Evolutionary conservation across 345 rosid genomes (phyloP).

Genomic region (Salix viminalis): DNA sequence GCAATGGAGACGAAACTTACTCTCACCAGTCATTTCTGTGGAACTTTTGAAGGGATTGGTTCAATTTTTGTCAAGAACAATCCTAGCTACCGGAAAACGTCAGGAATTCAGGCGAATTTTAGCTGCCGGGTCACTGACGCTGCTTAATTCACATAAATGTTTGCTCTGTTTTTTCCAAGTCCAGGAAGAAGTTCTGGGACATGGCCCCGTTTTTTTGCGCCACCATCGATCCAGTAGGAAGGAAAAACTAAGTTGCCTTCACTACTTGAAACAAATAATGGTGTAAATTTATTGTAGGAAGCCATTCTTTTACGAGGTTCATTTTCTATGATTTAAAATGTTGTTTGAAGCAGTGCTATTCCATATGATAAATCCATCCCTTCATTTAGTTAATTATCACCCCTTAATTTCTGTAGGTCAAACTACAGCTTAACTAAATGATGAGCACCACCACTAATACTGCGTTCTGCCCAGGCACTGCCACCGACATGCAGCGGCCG

Average conservation of each 20-base stretch:
- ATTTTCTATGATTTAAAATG: too few species aligned
- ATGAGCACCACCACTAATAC: too few species aligned
- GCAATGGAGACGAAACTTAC: conserved; percentile 2
- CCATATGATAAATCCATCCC: too few species aligned
- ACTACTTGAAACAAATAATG: not conserved
- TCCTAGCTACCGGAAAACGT: not conserved
- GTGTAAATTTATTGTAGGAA: not conserved
- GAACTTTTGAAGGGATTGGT: conserved; percentile 34
- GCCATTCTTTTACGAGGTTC: too few species aligned
- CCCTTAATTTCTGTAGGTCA: too few species aligned
- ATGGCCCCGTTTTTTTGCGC: not conserved
- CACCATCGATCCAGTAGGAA: not conserved
- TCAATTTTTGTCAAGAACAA: not conserved
- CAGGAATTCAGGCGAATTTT: not conserved
- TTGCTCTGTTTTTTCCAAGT: not conserved
- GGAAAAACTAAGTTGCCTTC: not conserved
- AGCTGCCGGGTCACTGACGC: not conserved
- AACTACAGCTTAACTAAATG: too few species aligned
- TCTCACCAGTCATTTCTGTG: conserved; percentile 46
- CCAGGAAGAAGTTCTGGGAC: not conserved
- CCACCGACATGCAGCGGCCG: too few species aligned
- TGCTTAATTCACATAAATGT: not conserved
- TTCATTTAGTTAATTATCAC: too few species aligned
- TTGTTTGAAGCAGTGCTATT: too few species aligned
- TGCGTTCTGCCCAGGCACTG: too few species aligned